Conservation (phyloP, 257 asterid genomes). For the Primulina eburnea region DNA sequence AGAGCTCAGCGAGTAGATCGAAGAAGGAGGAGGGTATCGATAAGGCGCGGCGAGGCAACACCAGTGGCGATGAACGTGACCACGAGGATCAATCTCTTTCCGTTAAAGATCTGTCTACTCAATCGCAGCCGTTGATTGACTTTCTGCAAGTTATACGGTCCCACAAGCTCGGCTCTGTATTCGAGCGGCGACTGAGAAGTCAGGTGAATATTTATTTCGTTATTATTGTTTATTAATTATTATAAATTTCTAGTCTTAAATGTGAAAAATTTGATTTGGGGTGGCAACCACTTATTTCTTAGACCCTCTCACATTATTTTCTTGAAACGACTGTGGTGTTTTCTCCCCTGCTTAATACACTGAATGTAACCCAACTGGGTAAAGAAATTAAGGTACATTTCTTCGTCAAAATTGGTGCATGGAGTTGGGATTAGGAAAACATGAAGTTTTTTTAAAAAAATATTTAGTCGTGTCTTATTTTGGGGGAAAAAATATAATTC, state of each 20-base stretch:
- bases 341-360: not conserved
- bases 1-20: conserved; percentile 71
- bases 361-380: not conserved
- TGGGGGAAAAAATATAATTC: too few species aligned
- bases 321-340: not conserved
- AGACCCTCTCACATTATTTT: not conserved
- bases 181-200: conserved; percentile 68
- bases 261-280: not conserved
- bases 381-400: not conserved
- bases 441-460: too few species aligned
- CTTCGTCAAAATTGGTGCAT: not conserved
- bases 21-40: conserved; percentile 47
- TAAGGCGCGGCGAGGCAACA: conserved; percentile 47
- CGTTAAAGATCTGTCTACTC: conserved; percentile 43
- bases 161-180: conserved; percentile 50
- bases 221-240: not conserved
- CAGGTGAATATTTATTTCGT: conserved; percentile 43
- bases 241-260: not conserved
- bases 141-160: conserved; percentile 42
- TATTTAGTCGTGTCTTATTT: not conserved
- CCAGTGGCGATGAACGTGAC: conserved; percentile 47
- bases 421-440: not conserved
- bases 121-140: conserved; percentile 61
- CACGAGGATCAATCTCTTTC: conserved; percentile 49
- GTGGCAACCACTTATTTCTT: not conserved